phyloP scores from a whole-genome alignment of 371 early-diverging fungal genomes.

The Mortierella sp. region DNA sequence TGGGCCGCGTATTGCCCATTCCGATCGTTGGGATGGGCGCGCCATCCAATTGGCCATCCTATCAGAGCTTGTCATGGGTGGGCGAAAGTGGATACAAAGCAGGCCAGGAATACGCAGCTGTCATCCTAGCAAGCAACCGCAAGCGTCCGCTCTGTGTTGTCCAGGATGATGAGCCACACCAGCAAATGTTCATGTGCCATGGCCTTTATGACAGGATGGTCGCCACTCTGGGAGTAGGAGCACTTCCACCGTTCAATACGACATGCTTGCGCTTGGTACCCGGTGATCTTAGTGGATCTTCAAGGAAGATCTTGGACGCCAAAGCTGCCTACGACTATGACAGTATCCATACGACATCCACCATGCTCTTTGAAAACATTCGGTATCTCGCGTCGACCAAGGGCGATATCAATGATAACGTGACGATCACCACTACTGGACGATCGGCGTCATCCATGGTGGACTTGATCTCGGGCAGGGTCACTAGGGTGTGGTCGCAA shows the following conservation, averaged over 20 bases:
- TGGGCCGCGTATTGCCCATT: constrained; percentile 15
- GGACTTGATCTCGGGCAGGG: constrained; percentile 15
- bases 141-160: constrained; percentile 31
- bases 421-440: constrained; percentile 33
- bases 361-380: constrained; percentile 33
- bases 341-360: constrained; percentile 37
- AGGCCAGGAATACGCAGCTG: constrained; percentile 28
- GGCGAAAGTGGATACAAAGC: constrained; percentile 37
- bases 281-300: constrained; percentile 20
- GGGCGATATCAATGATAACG: neutral
- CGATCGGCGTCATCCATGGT: constrained; percentile 17
- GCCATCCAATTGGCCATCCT: constrained; percentile 4
- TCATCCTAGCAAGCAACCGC: constrained; percentile 2
- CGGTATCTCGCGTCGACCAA: constrained; percentile 9
- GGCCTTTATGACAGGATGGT: constrained; percentile 33
- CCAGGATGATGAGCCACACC: constrained; percentile 20
- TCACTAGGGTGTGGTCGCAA: constrained; percentile 42
- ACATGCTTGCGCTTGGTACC: constrained; percentile 12
- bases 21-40: constrained; percentile 46
- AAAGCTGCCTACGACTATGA: constrained; percentile 17
- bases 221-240: neutral
- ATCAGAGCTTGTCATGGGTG: constrained; percentile 35
- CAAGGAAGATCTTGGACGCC: constrained; percentile 13
- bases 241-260: constrained; percentile 18
- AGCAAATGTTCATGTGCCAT: constrained; percentile 30